Evolutionary conservation across 2,329 filamentous ascomycete genomes (phyloP).

Genomic region (Didymella exigua): DNA sequence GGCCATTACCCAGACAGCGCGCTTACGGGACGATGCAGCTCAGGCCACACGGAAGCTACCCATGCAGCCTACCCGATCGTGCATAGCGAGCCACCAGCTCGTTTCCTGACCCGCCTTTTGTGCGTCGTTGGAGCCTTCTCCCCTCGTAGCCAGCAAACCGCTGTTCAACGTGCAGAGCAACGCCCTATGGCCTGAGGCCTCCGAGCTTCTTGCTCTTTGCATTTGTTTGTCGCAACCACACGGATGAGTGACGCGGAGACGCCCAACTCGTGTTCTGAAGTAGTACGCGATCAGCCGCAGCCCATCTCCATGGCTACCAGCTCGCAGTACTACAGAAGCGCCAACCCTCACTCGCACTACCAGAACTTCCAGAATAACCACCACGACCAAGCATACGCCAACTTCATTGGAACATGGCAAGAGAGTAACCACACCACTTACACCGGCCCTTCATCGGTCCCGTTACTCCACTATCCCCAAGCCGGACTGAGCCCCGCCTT

Average conservation of each 20-base stretch:
- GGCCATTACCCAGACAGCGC: constrained; percentile 5
- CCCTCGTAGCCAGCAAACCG: constrained; percentile 25
- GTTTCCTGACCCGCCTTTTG: constrained; percentile 31
- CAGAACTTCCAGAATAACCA: constrained; percentile 25
- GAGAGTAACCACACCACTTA: constrained; percentile 29
- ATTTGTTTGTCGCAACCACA: constrained; percentile 22
- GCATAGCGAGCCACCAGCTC: constrained; percentile 24
- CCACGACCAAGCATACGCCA: constrained; percentile 28
- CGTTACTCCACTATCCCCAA: constrained; percentile 34
- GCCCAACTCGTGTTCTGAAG: constrained; percentile 25
- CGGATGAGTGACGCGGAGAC: constrained; percentile 29
- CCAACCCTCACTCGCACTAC: constrained; percentile 37
- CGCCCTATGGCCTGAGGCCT: constrained; percentile 30
- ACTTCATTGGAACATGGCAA: constrained; percentile 34
- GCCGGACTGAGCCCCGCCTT: constrained; percentile 30
- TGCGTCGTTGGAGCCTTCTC: constrained; percentile 26
- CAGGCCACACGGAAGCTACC: constrained; percentile 28
- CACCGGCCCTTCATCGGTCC: constrained; percentile 30
- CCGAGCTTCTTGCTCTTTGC: constrained; percentile 26
- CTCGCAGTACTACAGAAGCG: constrained; percentile 40
- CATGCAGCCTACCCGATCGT: constrained; percentile 22
- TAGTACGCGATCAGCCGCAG: constrained; percentile 34
- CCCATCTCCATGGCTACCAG: constrained; percentile 36
- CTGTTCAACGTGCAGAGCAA: constrained; percentile 24
- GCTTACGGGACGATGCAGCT: constrained; percentile 32